These are phyloP conservation scores for Pterulicium gracile DNA, from an alignment of 1,284 basidiomycete genomes.

Conservation along the genomic window DNA sequence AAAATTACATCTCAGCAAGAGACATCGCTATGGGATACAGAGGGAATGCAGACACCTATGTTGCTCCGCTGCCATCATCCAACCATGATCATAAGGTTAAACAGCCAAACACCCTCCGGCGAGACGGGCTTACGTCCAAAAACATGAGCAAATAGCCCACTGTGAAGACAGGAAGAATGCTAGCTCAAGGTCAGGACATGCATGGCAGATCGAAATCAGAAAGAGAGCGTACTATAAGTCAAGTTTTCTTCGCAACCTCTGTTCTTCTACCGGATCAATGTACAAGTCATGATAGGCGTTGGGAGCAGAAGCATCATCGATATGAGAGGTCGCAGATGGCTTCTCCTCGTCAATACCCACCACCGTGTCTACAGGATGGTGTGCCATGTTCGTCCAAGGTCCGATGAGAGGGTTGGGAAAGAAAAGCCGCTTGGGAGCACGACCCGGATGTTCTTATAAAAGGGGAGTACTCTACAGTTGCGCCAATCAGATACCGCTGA, in stretches of 20 bases:
- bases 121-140: not conserved
- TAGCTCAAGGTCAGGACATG: not conserved
- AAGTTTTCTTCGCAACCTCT: not conserved
- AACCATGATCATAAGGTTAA: not conserved
- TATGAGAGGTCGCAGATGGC: no score
- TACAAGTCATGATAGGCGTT: not conserved
- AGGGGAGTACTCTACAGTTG: no score
- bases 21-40: no score
- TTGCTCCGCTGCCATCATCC: not conserved
- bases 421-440: no score
- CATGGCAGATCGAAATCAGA: not conserved
- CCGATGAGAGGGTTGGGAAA: no score
- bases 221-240: not conserved
- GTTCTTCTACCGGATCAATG: conserved; percentile 1
- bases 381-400: no score
- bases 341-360: no score
- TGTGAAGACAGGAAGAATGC: conserved; percentile 1
- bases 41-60: not conserved
- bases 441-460: no score
- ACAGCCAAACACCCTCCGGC: not conserved
- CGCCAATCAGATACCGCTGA: no score
- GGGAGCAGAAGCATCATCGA: not conserved
- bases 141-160: conserved; percentile 1
- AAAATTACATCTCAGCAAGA: no score
- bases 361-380: no score